These are phyloP conservation scores for Annulohypoxylon bovei DNA, from an alignment of 495 filamentous ascomycete genomes.

Conservation along the genomic window DNA sequence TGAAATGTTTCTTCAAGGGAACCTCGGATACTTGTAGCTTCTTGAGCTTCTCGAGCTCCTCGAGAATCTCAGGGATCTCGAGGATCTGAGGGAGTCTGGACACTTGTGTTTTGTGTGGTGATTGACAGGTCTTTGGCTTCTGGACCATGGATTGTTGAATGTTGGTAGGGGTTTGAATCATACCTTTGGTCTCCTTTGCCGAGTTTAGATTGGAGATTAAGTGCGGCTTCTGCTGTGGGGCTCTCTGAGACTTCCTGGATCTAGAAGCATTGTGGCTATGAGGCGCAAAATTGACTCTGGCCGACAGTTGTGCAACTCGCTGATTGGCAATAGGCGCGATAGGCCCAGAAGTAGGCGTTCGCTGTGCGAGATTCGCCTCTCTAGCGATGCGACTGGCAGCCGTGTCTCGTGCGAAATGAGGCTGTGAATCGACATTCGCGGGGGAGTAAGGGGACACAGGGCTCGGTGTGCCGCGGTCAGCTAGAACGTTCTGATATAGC, in stretches of 20 bases:
- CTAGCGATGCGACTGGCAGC: conserved; percentile 89
- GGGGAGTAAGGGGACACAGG: conserved; percentile 67
- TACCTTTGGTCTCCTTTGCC: conserved; percentile 59
- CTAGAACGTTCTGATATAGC: conserved; percentile 65
- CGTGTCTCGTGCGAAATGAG: conserved; percentile 93
- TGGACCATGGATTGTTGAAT: not conserved
- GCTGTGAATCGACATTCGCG: conserved; percentile 64
- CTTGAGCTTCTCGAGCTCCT: conserved; percentile 10
- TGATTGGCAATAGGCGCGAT: conserved; percentile 75
- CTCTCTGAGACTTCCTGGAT: conserved; percentile 67
- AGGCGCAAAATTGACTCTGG: conserved; percentile 57
- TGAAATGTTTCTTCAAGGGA: conserved; percentile 4
- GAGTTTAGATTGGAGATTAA: conserved; percentile 61
- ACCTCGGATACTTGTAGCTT: not conserved
- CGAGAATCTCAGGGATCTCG: not conserved
- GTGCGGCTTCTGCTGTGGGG: conserved; percentile 62
- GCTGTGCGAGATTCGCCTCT: conserved; percentile 78
- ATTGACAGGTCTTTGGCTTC: not conserved
- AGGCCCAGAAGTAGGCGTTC: conserved; percentile 61
- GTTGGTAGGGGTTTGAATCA: conserved; percentile 30
- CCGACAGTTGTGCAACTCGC: conserved; percentile 78
- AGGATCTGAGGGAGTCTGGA: conserved; percentile 13
- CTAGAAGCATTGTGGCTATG: conserved; percentile 42
- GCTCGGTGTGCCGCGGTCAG: conserved; percentile 63
- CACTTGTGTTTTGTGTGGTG: not conserved